A percentile compares a stretch with the other conserved stretches of the same genome.
These are phyloP conservation scores for Haplosporangium sp. DNA, from an alignment of 371 early-diverging fungal genomes.

Conservation along the genomic window DNA sequence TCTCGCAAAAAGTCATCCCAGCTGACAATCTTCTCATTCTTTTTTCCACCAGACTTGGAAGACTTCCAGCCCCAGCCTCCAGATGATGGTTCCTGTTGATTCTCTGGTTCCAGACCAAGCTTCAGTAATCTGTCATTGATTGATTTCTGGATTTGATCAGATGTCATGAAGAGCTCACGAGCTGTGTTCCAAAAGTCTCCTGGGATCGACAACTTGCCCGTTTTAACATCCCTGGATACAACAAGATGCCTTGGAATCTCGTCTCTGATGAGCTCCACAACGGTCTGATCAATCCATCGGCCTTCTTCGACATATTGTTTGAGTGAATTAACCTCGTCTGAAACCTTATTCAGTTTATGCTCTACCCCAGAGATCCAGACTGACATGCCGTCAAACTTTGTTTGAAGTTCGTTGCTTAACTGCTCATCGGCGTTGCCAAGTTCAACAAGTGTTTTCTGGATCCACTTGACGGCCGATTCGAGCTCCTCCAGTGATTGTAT, in stretches of 20 bases:
- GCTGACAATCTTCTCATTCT: slow-evolving; percentile 17
- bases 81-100: slow-evolving; percentile 7
- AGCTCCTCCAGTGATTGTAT: slow-evolving; percentile 41
- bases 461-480: slow-evolving; percentile 32
- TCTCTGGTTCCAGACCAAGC: slow-evolving; percentile 9
- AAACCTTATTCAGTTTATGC: slow-evolving; percentile 25
- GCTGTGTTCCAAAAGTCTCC: slow-evolving; percentile 45
- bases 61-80: slow-evolving; percentile 27
- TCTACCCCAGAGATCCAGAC: slow-evolving; percentile 31
- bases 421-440: slow-evolving; percentile 20
- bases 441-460: slow-evolving; percentile 32
- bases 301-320: slow-evolving; percentile 26
- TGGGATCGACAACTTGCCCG: slow-evolving; percentile 35
- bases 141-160: slow-evolving; percentile 22
- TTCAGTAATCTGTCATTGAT: slow-evolving; percentile 18
- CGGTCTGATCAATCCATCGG: slow-evolving; percentile 43
- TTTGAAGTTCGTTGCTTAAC: slow-evolving; percentile 10
- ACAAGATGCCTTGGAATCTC: slow-evolving; percentile 43
- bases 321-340: slow-evolving; percentile 23
- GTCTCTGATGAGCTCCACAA: slow-evolving; percentile 34
- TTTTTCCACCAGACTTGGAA: slow-evolving; percentile 2
- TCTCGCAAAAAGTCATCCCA: slow-evolving; percentile 45
- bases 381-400: slow-evolving; percentile 28
- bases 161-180: slow-evolving; percentile 33
- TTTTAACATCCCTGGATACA: slow-evolving; percentile 23